A percentile compares a stretch with the other conserved stretches of the same genome.
Evolutionary conservation across 2,329 filamentous ascomycete genomes (phyloP).

Genomic region (Hypoxylon sp.): DNA sequence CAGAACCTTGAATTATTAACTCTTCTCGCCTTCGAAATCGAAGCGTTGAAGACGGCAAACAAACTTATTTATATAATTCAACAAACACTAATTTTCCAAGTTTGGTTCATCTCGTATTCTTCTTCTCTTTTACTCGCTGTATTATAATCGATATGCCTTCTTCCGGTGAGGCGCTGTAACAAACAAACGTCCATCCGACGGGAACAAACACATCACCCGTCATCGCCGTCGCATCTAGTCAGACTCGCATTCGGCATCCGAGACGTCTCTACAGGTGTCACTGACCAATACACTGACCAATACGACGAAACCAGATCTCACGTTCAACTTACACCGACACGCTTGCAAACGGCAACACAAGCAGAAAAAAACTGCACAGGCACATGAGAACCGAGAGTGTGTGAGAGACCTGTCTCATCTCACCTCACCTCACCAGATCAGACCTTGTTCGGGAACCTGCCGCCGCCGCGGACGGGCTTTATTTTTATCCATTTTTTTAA

Average conservation of each 20-base stretch:
- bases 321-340: slow-evolving; percentile 8
- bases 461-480: slow-evolving; percentile 21
- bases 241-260: slow-evolving; percentile 15
- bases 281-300: slow-evolving; percentile 26
- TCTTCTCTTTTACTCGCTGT: neutral
- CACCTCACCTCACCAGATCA: too few species aligned
- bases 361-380: slow-evolving; percentile 4
- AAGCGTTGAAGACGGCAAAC: slow-evolving; percentile 5
- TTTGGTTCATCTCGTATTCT: neutral
- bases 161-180: too few species aligned
- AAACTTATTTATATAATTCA: neutral
- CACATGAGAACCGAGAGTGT: slow-evolving; percentile 15
- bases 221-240: slow-evolving; percentile 17
- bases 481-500: too few species aligned
- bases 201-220: slow-evolving; percentile 17
- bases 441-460: too few species aligned
- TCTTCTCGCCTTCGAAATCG: slow-evolving; percentile 7
- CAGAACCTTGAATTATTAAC: slow-evolving; percentile 4
- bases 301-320: slow-evolving; percentile 27
- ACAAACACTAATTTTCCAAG: slow-evolving; percentile 1
- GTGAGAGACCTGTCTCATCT: slow-evolving; percentile 36
- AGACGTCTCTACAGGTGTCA: too few species aligned
- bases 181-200: slow-evolving; percentile 17
- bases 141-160: slow-evolving; percentile 4
- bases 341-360: neutral